Percentiles rank a stretch among this genome's conserved stretches.
phyloP scores from a whole-genome alignment of 305 asterid genomes.

The Striga hermonthica region DNA sequence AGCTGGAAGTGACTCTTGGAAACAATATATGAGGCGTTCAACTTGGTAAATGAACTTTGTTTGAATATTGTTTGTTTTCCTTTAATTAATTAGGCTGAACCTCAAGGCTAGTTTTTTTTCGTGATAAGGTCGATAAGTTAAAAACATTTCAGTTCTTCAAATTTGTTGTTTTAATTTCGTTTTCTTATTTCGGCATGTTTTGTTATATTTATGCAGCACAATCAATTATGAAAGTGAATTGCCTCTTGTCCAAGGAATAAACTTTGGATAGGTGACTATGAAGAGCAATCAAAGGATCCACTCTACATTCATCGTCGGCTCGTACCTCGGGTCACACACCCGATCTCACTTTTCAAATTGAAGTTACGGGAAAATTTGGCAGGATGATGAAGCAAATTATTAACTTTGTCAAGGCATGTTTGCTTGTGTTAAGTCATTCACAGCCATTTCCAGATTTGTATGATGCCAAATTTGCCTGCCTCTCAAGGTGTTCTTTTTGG shows the following conservation, averaged over 20 bases:
- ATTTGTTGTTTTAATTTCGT: background rate
- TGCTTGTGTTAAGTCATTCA: slow-evolving; percentile 17
- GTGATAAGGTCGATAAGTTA: background rate
- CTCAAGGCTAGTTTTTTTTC: background rate
- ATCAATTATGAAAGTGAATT: slow-evolving; percentile 85
- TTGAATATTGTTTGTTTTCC: background rate
- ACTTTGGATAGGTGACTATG: slow-evolving; percentile 58
- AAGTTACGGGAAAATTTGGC: no score
- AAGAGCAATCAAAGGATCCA: slow-evolving; percentile 12
- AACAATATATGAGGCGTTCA: slow-evolving; percentile 97
- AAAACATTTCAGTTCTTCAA: background rate
- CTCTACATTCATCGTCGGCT: no score
- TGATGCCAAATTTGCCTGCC: slow-evolving; percentile 17
- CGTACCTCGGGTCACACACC: no score
- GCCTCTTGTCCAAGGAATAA: slow-evolving; percentile 96
- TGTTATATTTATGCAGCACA: slow-evolving; percentile 51
- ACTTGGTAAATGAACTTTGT: slow-evolving; percentile 71
- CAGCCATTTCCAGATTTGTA: slow-evolving; percentile 6
- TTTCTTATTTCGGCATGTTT: slow-evolving; percentile 24
- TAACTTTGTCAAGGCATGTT: background rate
- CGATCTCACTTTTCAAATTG: no score
- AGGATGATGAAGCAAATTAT: slow-evolving; percentile 24
- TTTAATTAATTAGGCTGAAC: background rate
- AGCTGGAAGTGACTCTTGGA: slow-evolving; percentile 99
- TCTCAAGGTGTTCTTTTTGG: slow-evolving; percentile 17